Evolutionary conservation across 2,329 filamentous ascomycete species (phyloP), one percentile per base, ranked within the genome.

Genomic region (Erysiphe pulchra): DNA sequence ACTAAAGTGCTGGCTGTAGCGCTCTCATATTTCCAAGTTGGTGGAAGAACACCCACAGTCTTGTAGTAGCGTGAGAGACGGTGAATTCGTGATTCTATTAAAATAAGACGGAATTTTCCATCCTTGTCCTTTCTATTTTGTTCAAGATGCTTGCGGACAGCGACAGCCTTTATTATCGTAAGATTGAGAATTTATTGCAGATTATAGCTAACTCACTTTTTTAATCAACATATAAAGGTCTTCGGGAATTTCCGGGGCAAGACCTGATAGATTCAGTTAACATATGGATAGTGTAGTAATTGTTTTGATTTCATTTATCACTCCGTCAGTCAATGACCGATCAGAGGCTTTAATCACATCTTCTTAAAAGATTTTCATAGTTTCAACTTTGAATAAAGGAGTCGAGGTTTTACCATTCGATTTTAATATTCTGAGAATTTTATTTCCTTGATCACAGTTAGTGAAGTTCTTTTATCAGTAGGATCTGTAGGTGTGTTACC

Each of bases 171-270:
- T 13, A 44, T 42, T 9, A 24, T 34, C 18, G 34, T 44, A 54
- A 54, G 57, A 51, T 37, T 50, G 47, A 30, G 28, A 5, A 11
- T 34, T 11, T 20, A n/a, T 7, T 12, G 13, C 12, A 4, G 30
- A 38, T 12, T 28, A 44, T 20, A 12, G 36, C n/a, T 32, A 44
- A 54, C 60, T 62, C 64, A 92, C 87, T 85, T 98, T 98, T 82
- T 94, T 94, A 83, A 95, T 95, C 67, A 95, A 75, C 82, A 93
- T 92, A 80, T 95, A 98, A 58, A 95, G 80, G 70, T 98, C 90
- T 78, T 98, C 90, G 64, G 92, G 90, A 60, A 98, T 79, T 67
- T 95, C 86, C 65, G 92, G 90, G 59, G 90, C 87, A 65, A 98
- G 85, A 73, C 90, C 90, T 98, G 45, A 12, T 4, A 34, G 82